Base-by-base conservation (phyloP, 768 basidiomycete genomes). In the Pholiota microspora region DNA sequence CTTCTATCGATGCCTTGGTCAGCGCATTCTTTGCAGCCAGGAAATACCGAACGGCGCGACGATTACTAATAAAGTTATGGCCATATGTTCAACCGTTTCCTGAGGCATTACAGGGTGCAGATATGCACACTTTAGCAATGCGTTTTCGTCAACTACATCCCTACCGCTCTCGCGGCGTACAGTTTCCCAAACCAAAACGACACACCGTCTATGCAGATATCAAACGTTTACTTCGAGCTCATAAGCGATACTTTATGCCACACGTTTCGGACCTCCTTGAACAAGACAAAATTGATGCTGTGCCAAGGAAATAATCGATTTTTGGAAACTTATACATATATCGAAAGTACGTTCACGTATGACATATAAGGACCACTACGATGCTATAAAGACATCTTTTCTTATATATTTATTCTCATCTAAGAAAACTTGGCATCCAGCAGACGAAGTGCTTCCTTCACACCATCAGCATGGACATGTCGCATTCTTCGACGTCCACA, bases 361-460 rank as follows among this genome's bases (percentile, higher is more conserved):
- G 16, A 21, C 42, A 51, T 40, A 51, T 51, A 51, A 16, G 29
- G 23, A 16, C 38, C 32, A 51, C 28, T 31, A 40, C 44, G 25
- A 44, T 44, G 40, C 21, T 42, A 21, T 31, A 18, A 29, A 44
- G 25, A 27, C 24, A 40, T n/a, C n/a, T 12, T n/a, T 16, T 21
- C 7, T 31, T 15, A 12, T 12, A 21, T 44, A 44, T 18, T 21
- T 23, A 29, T 18, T 27, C 3, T n/a, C 12, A 49, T 24, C 51
- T 59, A 65, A 54, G 76, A 71, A 68, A 81, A 81, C 60, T 81
- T 86, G 40, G 80, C 71, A 64, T 94, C 90, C 32, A 94, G 75
- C 23, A 93, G 67, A 55, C 85, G 83, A 21, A 93, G 69, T 5
- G 90, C 91, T 59, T 91, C 87, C 49, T 75, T 81, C 25, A 94